phyloP scores from a whole-genome alignment of 257 asterid genomes.

The Solanum gracilifrons region DNA sequence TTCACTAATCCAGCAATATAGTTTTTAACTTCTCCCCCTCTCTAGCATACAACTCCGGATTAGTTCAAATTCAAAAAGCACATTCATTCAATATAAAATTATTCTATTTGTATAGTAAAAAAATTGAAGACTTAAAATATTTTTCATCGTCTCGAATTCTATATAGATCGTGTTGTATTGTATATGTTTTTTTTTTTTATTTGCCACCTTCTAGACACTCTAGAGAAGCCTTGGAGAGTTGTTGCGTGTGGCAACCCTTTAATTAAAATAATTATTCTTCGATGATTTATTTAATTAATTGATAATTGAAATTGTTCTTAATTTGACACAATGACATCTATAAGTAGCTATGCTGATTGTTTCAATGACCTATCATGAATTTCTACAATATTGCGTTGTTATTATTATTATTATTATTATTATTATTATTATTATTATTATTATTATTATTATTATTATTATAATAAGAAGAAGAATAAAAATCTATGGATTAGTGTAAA shows the following conservation, averaged over 20 bases:
- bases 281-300: not conserved
- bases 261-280: not conserved
- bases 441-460: not conserved
- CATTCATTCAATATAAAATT: too few species aligned
- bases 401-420: too few species aligned
- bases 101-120: too few species aligned
- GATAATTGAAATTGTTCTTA: not conserved
- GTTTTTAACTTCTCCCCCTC: too few species aligned
- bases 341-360: not conserved
- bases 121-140: too few species aligned
- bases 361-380: not conserved
- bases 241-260: not conserved
- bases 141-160: too few species aligned
- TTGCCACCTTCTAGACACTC: not conserved
- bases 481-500: not conserved
- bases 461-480: not conserved
- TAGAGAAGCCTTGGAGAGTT: not conserved
- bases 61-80: too few species aligned
- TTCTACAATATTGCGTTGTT: not conserved
- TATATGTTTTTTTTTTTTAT: not conserved
- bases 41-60: too few species aligned
- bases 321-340: not conserved
- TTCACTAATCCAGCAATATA: too few species aligned
- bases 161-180: not conserved
- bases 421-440: not conserved